A percentile compares a stretch with the other conserved stretches of the same genome.
Conservation (phyloP, 2,329 filamentous ascomycete species). For the Spiromastix sp. region DNA sequence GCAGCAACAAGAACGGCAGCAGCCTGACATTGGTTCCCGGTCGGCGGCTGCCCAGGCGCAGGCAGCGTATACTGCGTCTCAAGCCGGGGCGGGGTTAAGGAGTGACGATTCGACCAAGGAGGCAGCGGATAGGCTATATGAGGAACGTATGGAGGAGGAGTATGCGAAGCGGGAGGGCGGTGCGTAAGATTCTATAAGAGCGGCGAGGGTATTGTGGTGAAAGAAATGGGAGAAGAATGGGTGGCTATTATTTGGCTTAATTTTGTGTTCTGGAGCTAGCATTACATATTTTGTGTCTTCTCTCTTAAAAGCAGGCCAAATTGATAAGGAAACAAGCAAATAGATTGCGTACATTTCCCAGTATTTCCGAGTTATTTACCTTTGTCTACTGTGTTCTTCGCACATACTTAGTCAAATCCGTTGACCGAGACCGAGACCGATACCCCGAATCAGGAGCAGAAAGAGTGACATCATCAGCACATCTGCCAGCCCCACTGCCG, state of each 20-base stretch:
- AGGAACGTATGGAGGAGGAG: conserved; percentile 39
- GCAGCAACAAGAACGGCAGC: background rate
- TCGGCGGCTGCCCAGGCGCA: no score
- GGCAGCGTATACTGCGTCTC: no score
- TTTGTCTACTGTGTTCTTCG: background rate
- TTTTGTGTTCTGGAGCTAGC: no score
- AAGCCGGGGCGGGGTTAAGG: no score
- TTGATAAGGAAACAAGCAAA: no score
- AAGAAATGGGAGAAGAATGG: background rate
- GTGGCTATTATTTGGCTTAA: no score
- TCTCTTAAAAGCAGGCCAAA: no score
- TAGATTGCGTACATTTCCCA: background rate
- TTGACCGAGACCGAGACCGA: background rate
- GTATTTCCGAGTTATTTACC: background rate
- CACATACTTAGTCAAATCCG: background rate
- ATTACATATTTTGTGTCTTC: no score
- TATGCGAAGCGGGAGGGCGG: conserved; percentile 36
- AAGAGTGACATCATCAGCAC: no score
- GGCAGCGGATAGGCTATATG: conserved; percentile 33
- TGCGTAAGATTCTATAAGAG: conserved; percentile 20
- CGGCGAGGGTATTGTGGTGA: background rate
- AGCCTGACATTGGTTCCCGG: no score
- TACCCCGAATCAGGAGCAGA: no score
- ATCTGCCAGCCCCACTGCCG: no score
- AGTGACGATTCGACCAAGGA: conserved; percentile 32